Percentiles rank a stretch among this genome's conserved stretches.
Evolutionary conservation across 2,329 filamentous ascomycete species (phyloP).

Genomic region (Aspergillus viridinutans): DNA sequence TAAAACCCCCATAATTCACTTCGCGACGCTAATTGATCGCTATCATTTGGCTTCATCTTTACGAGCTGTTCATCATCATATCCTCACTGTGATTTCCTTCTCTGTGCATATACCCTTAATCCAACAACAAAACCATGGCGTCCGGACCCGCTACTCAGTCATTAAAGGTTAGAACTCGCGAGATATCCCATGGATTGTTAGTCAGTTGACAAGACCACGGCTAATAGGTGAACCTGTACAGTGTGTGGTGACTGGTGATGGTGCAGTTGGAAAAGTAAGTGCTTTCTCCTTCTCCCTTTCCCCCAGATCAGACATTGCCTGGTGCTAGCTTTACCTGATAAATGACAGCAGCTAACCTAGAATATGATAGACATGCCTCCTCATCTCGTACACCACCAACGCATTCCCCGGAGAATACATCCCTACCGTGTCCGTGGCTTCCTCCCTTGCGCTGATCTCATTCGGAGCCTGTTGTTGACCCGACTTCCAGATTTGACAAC

Average conservation of each 20-base stretch:
- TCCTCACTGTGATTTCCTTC: constrained; percentile 6
- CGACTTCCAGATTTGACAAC: constrained; percentile 76
- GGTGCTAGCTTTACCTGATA: not conserved
- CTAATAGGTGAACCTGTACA: constrained; percentile 46
- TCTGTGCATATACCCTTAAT: constrained; percentile 17
- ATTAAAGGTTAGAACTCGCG: constrained; percentile 65
- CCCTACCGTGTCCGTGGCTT: constrained; percentile 67
- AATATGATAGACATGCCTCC: constrained; percentile 78
- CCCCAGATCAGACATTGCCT: not conserved
- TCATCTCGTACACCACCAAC: constrained; percentile 99
- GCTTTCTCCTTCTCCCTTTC: constrained; percentile 8
- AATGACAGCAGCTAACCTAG: not conserved
- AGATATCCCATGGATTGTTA: constrained; percentile 4
- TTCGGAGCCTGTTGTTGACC: constrained; percentile 16
- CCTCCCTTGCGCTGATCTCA: constrained; percentile 13
- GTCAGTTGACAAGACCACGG: constrained; percentile 17
- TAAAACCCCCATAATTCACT: not conserved
- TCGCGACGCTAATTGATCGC: not conserved
- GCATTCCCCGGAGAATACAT: constrained; percentile 99
- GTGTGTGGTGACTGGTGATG: constrained; percentile 98
- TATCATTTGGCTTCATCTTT: not conserved
- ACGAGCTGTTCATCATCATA: constrained; percentile 2
- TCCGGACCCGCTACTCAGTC: constrained; percentile 83
- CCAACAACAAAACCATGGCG: constrained; percentile 52
- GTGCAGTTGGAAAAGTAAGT: constrained; percentile 95